Evolutionary conservation across 495 filamentous ascomycete genomes (phyloP).

Genomic region (Penicillium mononematosum): DNA sequence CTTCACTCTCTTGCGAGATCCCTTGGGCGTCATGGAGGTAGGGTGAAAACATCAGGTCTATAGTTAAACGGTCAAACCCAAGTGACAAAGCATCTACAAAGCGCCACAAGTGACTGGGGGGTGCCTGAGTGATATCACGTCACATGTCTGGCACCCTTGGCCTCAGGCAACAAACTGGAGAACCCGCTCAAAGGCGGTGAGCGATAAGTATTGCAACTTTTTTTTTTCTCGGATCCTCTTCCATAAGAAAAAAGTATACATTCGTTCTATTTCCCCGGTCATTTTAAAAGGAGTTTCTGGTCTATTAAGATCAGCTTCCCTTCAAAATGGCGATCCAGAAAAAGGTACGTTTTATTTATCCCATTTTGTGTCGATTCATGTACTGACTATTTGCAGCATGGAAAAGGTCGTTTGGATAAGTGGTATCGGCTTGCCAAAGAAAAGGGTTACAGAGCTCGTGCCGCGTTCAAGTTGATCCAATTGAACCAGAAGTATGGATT

Average conservation of each 20-base stretch:
- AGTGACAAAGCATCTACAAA: conserved; percentile 15
- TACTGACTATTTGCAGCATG: conserved; percentile 57
- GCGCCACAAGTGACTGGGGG: conserved; percentile 24
- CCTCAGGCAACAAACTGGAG: conserved; percentile 28
- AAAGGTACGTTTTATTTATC: conserved; percentile 55
- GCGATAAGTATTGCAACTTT: conserved; percentile 31
- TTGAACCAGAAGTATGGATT: conserved; percentile 99
- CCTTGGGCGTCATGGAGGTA: conserved; percentile 49
- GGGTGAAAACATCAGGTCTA: conserved; percentile 34
- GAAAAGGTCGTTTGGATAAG: conserved; percentile 98
- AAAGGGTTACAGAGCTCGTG: conserved; percentile 94
- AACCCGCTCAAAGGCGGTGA: conserved; percentile 24
- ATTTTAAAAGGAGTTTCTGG: conserved; percentile 22
- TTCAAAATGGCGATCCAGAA: conserved; percentile 90
- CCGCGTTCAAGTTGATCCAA: conserved; percentile 98
- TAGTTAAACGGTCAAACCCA: conserved; percentile 9
- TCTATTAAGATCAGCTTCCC: conserved; percentile 26
- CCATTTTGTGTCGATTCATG: not conserved
- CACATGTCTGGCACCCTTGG: conserved; percentile 28
- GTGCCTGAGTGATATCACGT: conserved; percentile 38
- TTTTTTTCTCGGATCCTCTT: conserved; percentile 23
- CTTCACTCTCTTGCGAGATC: conserved; percentile 63
- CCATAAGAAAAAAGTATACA: conserved; percentile 26
- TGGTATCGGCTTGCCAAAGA: conserved; percentile 97
- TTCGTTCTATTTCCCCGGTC: conserved; percentile 13